phyloP scores from a whole-genome alignment of 148 eudicot species.

The Rhododendron kiyosumense region DNA sequence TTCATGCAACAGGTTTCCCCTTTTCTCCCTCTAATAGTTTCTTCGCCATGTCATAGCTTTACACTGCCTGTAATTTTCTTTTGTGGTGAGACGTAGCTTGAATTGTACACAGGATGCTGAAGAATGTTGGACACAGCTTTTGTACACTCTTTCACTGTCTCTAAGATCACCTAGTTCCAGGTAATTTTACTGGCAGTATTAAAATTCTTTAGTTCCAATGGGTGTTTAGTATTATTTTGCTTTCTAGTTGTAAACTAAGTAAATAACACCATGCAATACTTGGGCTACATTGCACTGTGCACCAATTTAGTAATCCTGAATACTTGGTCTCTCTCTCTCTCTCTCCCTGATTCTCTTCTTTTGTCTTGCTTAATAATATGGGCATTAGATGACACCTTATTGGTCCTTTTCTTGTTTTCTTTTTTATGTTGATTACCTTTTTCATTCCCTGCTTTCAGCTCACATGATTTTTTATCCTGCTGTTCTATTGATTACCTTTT shows the following conservation, averaged over 20 bases:
- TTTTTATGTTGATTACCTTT: not conserved
- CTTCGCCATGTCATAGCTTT: not conserved
- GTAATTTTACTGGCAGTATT: constrained; percentile 26
- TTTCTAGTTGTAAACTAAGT: not conserved
- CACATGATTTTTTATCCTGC: not conserved
- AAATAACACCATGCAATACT: not conserved
- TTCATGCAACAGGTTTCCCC: constrained; percentile 91
- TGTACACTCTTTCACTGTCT: constrained; percentile 80
- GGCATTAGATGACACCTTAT: not conserved
- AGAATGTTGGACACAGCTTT: constrained; percentile 95
- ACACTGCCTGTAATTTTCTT: constrained; percentile 1
- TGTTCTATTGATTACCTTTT: not conserved
- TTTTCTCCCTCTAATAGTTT: not conserved
- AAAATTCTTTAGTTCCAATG: not conserved
- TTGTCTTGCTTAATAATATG: not conserved
- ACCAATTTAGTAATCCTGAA: not conserved
- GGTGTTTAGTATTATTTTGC: not conserved
- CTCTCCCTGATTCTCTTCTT: no score
- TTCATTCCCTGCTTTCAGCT: not conserved
- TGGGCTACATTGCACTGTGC: not conserved
- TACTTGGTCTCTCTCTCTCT: not conserved
- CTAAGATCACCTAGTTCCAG: constrained; percentile 57
- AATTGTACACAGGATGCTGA: constrained; percentile 76
- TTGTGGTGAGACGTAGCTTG: not conserved
- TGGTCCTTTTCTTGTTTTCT: not conserved